A percentile compares a stretch with the other conserved stretches of the same genome.
Conservation (phyloP, 1,284 basidiomycete species). For the Ustilago shanxiensis region DNA sequence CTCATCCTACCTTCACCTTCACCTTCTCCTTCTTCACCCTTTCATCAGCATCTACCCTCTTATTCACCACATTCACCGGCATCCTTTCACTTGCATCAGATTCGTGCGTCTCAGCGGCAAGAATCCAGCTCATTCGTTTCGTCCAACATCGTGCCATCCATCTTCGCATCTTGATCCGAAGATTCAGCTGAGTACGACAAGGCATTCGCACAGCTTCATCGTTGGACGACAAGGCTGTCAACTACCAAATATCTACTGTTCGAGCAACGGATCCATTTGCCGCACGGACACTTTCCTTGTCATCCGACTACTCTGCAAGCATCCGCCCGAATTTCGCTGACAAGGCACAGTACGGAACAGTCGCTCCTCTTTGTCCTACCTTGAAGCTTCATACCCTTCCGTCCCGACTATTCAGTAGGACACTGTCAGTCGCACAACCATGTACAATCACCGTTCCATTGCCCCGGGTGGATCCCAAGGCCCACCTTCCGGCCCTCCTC, state of each 20-base stretch:
- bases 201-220: background rate
- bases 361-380: no score
- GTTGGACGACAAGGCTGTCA: background rate
- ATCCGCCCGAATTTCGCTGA: background rate
- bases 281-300: background rate
- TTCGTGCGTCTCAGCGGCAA: constrained; percentile 10
- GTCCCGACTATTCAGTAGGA: no score
- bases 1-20: constrained; percentile 1
- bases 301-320: background rate
- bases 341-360: no score
- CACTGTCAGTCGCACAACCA: constrained; percentile 2
- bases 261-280: background rate
- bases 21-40: background rate
- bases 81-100: constrained; percentile 11
- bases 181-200: background rate
- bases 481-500: constrained; percentile 41
- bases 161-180: background rate
- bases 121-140: background rate
- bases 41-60: background rate
- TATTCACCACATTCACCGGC: background rate
- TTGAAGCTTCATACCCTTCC: no score
- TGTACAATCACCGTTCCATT: constrained; percentile 57
- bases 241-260: background rate
- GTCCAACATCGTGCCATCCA: constrained; percentile 10
- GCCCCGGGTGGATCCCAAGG: constrained; percentile 47